Percentiles rank a stretch among this genome's conserved stretches.
Evolutionary conservation across 148 eudicot species (phyloP).

Genomic region (Rhododendron ferrugineum): DNA sequence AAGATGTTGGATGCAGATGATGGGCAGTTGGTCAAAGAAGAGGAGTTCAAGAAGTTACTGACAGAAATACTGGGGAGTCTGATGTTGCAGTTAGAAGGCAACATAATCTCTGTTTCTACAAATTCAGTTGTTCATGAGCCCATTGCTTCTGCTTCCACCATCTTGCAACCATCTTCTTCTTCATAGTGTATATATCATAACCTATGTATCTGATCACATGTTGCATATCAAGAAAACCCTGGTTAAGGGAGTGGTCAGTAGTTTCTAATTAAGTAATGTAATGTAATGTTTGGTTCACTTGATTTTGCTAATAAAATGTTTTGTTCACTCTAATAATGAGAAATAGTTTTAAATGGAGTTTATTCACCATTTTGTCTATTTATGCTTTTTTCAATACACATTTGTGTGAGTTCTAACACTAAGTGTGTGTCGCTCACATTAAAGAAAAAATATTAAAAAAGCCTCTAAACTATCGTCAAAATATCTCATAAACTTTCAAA

Average conservation of each 20-base stretch:
- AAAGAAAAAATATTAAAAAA: too few relatives aligned
- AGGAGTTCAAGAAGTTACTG: slow-evolving; percentile 80
- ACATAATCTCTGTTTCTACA: slow-evolving; percentile 53
- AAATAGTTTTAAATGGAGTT: background rate
- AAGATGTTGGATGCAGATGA: slow-evolving; percentile 67
- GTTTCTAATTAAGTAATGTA: background rate
- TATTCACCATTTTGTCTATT: background rate
- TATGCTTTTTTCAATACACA: background rate
- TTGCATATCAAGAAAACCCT: background rate
- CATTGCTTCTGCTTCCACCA: slow-evolving; percentile 50
- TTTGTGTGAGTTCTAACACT: background rate
- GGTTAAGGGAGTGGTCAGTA: background rate
- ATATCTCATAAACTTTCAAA: too few relatives aligned
- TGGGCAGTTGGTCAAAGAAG: slow-evolving; percentile 65
- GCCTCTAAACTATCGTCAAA: too few relatives aligned
- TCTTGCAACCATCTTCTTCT: slow-evolving; percentile 44
- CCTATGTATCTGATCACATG: background rate
- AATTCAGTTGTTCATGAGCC: slow-evolving; percentile 94
- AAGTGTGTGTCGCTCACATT: too few relatives aligned
- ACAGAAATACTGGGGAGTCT: slow-evolving; percentile 66
- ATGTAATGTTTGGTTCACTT: background rate
- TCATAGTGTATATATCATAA: background rate
- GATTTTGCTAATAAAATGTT: background rate
- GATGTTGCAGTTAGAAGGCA: slow-evolving; percentile 77
- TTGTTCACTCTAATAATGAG: background rate